Evolutionary conservation across 169 alveolate species (phyloP).

Genomic region (Eimeria falciformis): DNA sequence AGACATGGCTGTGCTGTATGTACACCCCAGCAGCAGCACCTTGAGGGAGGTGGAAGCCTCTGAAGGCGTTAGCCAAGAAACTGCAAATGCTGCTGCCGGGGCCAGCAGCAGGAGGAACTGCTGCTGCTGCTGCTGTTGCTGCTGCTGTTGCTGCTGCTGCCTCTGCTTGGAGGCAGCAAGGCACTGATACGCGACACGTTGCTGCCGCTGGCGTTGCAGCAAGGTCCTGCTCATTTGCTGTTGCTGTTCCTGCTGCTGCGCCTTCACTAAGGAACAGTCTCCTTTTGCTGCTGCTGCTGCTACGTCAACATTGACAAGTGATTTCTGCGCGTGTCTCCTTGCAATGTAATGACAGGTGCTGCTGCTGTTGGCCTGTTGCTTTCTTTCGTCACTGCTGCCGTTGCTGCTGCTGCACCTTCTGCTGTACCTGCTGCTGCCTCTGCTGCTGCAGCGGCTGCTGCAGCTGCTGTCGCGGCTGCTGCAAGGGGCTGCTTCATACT

Average conservation of each 20-base stretch:
- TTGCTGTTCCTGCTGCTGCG: slow-evolving; percentile 28
- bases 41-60: neutral
- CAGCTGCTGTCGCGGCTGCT: slow-evolving; percentile 35
- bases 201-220: slow-evolving; percentile 16
- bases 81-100: neutral
- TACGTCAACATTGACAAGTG: neutral
- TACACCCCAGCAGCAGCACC: slow-evolving; percentile 32
- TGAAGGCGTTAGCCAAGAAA: neutral
- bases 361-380: slow-evolving; percentile 1
- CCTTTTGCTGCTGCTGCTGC: neutral
- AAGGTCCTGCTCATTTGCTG: slow-evolving; percentile 11
- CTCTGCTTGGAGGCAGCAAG: neutral
- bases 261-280: neutral
- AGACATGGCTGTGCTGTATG: slow-evolving; percentile 43
- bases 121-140: slow-evolving; percentile 27
- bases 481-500: neutral
- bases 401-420: slow-evolving; percentile 1
- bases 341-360: neutral
- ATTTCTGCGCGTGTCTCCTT: neutral
- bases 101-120: slow-evolving; percentile 56
- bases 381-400: slow-evolving; percentile 2
- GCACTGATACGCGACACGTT: neutral
- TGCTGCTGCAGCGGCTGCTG: slow-evolving; percentile 17
- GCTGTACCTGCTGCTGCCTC: neutral
- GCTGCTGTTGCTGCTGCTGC: slow-evolving; percentile 21